Base-by-base conservation (phyloP, 768 basidiomycete species). In the Mycena chlorophos region DNA sequence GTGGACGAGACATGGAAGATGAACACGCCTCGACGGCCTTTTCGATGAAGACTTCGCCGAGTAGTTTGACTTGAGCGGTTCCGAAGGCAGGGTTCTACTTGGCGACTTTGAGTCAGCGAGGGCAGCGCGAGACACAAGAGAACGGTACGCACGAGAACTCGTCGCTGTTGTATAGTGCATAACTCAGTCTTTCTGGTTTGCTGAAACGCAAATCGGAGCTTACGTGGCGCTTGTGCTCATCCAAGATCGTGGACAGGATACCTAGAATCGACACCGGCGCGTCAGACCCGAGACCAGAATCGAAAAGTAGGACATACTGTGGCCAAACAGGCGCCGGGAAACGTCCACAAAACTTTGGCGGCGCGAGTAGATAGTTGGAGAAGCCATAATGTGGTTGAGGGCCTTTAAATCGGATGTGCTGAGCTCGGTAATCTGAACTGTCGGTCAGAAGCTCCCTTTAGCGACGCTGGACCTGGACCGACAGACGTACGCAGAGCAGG, bases 401-500 rank as follows among this genome's bases (percentile, higher is more conserved):
- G 39, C 39, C 39, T 40, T 40, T 6, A 40, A 19, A 19, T 40
- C 39, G 39, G 39, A 12, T 6, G 19, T 20, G 20, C 6, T 12
- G 12, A 40, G 39, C 39, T 40, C 13, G 19, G 13, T 12, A 19
- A 12, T 6, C 39, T 40, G 10, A 13, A 19, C 10, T 19, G 39
- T 12, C 20, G 39, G 39, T 13, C 12, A 20, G 20, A 6, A 40
- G 13, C 6, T 10, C 8, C 12, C 6, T 10, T 40, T 10, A 12
- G 39, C 10, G 19, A 40, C 12, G 31, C 8, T 8, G 17, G 17
- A 37, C 10, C 12, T n/a, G 10, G 10, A 34, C 31, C n/a, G n/a
- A n/a, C 31, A 34, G 39, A 19, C 71, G 12, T 37, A 78, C 78
- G 25, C 63, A 62, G 14, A 77, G 63, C 2, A 75, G 46, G 0